Evolutionary conservation across 164 flowering plant genomes (phyloP).

Genomic region (Piper longum): DNA sequence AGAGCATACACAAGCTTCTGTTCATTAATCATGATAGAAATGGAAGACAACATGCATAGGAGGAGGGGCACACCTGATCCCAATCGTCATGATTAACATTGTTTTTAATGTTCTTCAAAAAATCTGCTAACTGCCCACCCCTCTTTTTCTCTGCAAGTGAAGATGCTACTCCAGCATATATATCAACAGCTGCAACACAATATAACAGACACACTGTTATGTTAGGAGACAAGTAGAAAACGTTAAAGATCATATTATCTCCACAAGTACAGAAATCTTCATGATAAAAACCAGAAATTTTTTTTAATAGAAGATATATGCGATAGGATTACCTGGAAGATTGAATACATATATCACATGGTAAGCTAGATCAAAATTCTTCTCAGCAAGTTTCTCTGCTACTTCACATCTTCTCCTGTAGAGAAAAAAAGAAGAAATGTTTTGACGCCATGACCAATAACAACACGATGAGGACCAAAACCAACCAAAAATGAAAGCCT

Average conservation of each 20-base stretch:
- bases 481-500: no score
- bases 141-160: conserved; percentile 93
- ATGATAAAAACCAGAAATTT: not conserved
- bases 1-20: not conserved
- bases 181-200: conserved; percentile 69
- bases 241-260: not conserved
- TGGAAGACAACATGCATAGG: no score
- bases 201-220: no score
- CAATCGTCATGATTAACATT: conserved; percentile 86
- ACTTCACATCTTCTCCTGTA: conserved; percentile 89
- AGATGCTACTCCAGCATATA: conserved; percentile 95
- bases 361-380: conserved; percentile 89
- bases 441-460: not conserved
- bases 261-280: not conserved
- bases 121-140: conserved; percentile 84
- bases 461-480: not conserved
- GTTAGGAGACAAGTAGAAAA: not conserved
- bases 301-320: not conserved
- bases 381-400: conserved; percentile 89
- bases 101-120: conserved; percentile 83
- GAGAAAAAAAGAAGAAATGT: not conserved
- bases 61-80: conserved; percentile 60
- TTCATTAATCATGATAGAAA: not conserved
- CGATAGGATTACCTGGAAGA: conserved; percentile 62
- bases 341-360: conserved; percentile 72